These are phyloP conservation scores for Puccinia hordei DNA, from an alignment of 1,284 basidiomycete species.

Conservation along the genomic window DNA sequence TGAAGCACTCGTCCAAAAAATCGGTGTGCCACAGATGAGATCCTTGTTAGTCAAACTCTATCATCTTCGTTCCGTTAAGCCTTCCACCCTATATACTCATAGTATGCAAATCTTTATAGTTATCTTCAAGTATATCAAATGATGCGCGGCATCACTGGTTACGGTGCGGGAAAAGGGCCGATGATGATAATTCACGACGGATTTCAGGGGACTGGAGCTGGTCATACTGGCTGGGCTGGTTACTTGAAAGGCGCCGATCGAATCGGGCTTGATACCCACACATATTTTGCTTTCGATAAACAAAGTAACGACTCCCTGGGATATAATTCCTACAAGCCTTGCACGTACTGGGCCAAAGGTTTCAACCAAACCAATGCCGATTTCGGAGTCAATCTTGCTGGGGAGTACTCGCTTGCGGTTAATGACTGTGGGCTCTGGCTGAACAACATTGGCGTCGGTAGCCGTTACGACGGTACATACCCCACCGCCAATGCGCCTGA, in stretches of 20 bases:
- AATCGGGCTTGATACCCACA: conserved; percentile 71
- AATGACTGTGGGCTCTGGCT: conserved; percentile 54
- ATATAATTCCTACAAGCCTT: conserved; percentile 54
- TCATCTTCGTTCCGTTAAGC: not conserved
- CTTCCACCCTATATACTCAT: not conserved
- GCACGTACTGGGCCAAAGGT: conserved; percentile 55
- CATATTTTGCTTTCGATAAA: conserved; percentile 52
- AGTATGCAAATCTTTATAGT: conserved; percentile 56
- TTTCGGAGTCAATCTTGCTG: conserved; percentile 58
- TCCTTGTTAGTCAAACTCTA: conserved; percentile 36
- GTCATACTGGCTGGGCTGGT: conserved; percentile 54
- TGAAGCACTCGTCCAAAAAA: conserved; percentile 53
- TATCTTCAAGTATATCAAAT: conserved; percentile 76
- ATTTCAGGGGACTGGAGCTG: conserved; percentile 64
- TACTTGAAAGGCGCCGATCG: conserved; percentile 68
- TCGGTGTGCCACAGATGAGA: conserved; percentile 53
- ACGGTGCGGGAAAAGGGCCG: conserved; percentile 77
- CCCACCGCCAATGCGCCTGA: conserved; percentile 30
- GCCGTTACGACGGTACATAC: conserved; percentile 52
- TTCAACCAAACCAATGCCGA: conserved; percentile 54
- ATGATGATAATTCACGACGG: conserved; percentile 76
- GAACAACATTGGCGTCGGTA: conserved; percentile 52
- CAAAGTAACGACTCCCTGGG: conserved; percentile 47
- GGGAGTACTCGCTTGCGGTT: conserved; percentile 56
- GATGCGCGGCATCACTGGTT: conserved; percentile 76